Conservation (phyloP, 2,329 filamentous ascomycete species). For the Phaeosphaeriaceae sp. region DNA sequence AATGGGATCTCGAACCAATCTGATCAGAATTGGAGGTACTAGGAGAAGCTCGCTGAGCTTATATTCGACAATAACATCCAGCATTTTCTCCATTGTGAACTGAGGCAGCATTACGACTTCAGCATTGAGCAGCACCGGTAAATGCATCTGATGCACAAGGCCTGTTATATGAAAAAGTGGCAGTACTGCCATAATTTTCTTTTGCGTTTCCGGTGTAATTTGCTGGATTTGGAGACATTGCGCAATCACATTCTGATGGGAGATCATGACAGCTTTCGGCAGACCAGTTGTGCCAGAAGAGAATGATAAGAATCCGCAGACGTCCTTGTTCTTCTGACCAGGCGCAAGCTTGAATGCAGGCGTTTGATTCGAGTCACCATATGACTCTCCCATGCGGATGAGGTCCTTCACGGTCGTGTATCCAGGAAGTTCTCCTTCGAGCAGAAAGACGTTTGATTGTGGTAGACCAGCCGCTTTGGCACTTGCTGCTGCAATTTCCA, state of each 20-base stretch:
- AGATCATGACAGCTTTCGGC: conserved; percentile 47
- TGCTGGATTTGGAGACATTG: conserved; percentile 65
- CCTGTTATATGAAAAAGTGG: conserved; percentile 47
- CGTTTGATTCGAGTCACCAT: conserved; percentile 54
- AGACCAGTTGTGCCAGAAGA: conserved; percentile 47
- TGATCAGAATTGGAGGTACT: conserved; percentile 67
- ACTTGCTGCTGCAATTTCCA: conserved; percentile 62
- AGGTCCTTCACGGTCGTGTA: conserved; percentile 58
- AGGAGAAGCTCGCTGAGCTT: conserved; percentile 58
- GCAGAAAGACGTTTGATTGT: conserved; percentile 61
- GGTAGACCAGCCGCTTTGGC: conserved; percentile 63
- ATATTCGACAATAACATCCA: conserved; percentile 56
- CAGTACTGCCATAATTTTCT: conserved; percentile 45
- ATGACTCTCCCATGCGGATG: conserved; percentile 52
- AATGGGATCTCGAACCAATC: conserved; percentile 64
- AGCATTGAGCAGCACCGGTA: conserved; percentile 69
- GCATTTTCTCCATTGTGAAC: conserved; percentile 65
- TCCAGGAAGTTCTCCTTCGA: conserved; percentile 61
- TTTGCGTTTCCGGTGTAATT: conserved; percentile 50
- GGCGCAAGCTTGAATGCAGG: conserved; percentile 57
- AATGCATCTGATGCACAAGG: conserved; percentile 59
- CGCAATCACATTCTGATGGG: conserved; percentile 51
- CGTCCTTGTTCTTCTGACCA: conserved; percentile 63
- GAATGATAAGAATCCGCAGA: conserved; percentile 59
- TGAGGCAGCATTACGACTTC: conserved; percentile 69